Percentiles rank a stretch among this genome's conserved stretches.
These are phyloP conservation scores for Phytopythium mirpurense DNA, from an alignment of 352 stramenopile genomes.

Conservation along the genomic window DNA sequence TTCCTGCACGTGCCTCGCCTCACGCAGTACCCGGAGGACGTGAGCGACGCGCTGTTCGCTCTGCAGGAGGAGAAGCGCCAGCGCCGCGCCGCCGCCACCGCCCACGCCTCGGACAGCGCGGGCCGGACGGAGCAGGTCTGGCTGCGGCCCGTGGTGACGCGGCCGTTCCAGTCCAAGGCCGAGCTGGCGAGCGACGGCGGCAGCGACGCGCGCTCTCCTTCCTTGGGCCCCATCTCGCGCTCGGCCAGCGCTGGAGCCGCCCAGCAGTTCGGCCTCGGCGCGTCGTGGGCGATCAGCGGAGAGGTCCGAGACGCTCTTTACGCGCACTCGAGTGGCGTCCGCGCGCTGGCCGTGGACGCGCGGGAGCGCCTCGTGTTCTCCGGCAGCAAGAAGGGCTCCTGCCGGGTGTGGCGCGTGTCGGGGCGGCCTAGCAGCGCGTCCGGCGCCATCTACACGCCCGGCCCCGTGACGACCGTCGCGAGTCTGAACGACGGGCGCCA, in stretches of 20 bases:
- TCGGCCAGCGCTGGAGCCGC: neutral
- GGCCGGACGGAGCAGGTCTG: conserved; percentile 17
- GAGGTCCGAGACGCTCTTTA: conserved; percentile 57
- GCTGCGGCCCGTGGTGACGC: conserved; percentile 21
- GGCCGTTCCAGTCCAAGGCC: conserved; percentile 10
- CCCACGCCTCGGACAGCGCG: neutral
- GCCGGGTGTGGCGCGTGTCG: conserved; percentile 59
- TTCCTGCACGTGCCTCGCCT: conserved; percentile 54
- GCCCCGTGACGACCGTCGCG: conserved; percentile 17
- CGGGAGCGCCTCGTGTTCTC: conserved; percentile 63
- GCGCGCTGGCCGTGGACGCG: conserved; percentile 42
- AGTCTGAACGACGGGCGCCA: conserved; percentile 22
- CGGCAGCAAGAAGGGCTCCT: conserved; percentile 71
- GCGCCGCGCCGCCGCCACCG: conserved; percentile 6
- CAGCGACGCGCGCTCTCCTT: neutral
- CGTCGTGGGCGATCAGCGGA: conserved; percentile 22
- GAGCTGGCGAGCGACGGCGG: neutral
- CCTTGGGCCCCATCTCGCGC: neutral
- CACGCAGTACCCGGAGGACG: conserved; percentile 31
- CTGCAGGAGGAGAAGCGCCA: conserved; percentile 49
- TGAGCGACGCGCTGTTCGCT: conserved; percentile 49
- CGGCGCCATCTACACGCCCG: conserved; percentile 20
- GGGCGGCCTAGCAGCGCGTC: conserved; percentile 30
- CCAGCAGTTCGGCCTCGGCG: conserved; percentile 1
- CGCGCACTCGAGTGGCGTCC: conserved; percentile 58